These are phyloP conservation scores for Tetrahymena borealis DNA, from an alignment of 73 alveolate genomes.

Conservation along the genomic window DNA sequence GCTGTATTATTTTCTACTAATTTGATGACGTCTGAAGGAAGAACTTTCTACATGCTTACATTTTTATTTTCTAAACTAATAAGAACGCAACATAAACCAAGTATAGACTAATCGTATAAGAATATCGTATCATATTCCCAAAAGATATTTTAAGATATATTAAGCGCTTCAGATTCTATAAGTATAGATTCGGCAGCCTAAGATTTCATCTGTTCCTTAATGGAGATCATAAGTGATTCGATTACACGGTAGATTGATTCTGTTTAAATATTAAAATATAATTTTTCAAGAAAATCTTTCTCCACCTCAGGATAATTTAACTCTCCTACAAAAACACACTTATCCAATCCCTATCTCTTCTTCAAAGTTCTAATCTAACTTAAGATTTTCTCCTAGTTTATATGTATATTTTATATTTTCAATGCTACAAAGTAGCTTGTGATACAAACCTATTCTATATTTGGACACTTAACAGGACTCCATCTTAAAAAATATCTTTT, in stretches of 20 bases:
- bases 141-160: not conserved
- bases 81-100: not conserved
- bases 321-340: not conserved
- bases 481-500: not conserved
- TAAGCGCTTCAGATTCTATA: not conserved
- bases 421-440: not conserved
- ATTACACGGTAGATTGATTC: not conserved
- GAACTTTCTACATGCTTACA: not conserved
- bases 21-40: not conserved
- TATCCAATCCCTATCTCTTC: not conserved
- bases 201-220: not conserved
- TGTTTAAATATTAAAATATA: not conserved
- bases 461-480: not conserved
- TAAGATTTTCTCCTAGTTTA: not conserved
- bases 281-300: not conserved
- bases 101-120: not conserved
- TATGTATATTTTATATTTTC: not conserved
- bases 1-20: not conserved
- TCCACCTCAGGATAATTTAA: not conserved
- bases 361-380: not conserved
- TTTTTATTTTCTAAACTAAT: not conserved
- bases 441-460: not conserved
- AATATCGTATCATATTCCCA: not conserved
- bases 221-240: not conserved
- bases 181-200: not conserved